Conservation (phyloP, 2,329 filamentous ascomycete genomes). For the Fusarium fracticaudum region DNA sequence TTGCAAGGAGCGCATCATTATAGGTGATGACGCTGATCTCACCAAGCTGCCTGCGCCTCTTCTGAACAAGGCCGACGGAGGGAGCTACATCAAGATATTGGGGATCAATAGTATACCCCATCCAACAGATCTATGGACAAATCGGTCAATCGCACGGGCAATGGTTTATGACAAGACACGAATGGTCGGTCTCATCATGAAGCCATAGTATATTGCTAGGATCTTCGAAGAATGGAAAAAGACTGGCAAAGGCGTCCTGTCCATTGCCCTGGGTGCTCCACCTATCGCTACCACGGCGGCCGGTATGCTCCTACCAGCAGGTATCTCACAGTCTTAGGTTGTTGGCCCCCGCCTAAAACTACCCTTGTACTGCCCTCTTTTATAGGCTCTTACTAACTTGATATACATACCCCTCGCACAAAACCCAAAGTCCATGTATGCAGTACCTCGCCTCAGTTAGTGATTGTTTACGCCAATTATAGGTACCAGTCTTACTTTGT, state of each 20-base stretch:
- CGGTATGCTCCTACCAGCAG: not conserved
- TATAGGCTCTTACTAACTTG: too few species aligned
- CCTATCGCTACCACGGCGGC: not conserved
- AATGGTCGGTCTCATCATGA: not conserved
- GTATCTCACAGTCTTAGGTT: not conserved
- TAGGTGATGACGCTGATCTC: not conserved
- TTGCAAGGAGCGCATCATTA: not conserved
- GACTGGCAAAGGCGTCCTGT: not conserved
- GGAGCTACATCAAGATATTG: not conserved
- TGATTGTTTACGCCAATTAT: too few species aligned
- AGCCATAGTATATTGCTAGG: not conserved
- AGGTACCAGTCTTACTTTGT: too few species aligned
- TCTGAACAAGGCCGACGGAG: not conserved
- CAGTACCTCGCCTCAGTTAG: too few species aligned
- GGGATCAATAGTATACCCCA: not conserved
- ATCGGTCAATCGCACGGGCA: not conserved
- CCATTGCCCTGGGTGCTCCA: not conserved
- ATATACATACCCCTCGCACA: accelerated
- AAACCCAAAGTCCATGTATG: accelerated
- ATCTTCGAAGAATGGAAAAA: not conserved
- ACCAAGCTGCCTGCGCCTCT: not conserved
- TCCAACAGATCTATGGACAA: not conserved
- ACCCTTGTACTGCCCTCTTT: too few species aligned
- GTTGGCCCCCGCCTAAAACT: accelerated
- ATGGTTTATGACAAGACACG: not conserved